phyloP scores from a whole-genome alignment of 2,329 filamentous ascomycete genomes.

The Pseudocercospora eumusae region DNA sequence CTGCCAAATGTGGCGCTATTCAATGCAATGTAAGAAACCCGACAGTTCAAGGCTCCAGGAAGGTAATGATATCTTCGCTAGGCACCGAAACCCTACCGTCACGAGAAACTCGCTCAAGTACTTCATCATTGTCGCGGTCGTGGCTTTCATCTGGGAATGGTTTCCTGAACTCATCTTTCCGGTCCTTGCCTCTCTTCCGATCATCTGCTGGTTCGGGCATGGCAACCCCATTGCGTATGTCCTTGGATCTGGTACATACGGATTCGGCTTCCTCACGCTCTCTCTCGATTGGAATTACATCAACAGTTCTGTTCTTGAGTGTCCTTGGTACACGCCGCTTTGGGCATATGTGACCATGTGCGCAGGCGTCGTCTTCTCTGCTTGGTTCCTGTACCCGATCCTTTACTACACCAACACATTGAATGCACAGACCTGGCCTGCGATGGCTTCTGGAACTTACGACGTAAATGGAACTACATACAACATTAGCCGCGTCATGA shows the following conservation, averaged over 20 bases:
- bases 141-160: slow-evolving; percentile 39
- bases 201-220: slow-evolving; percentile 40
- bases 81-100: slow-evolving; percentile 19
- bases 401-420: slow-evolving; percentile 78
- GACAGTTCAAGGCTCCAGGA: neutral
- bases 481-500: slow-evolving; percentile 77
- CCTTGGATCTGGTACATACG: slow-evolving; percentile 36
- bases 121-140: slow-evolving; percentile 15
- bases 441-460: slow-evolving; percentile 65
- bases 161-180: slow-evolving; percentile 40
- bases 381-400: slow-evolving; percentile 61
- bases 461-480: slow-evolving; percentile 81
- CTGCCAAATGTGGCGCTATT: slow-evolving; percentile 21
- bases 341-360: slow-evolving; percentile 57
- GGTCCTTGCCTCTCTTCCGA: slow-evolving; percentile 31
- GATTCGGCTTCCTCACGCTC: slow-evolving; percentile 39
- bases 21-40: slow-evolving; percentile 19
- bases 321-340: slow-evolving; percentile 21
- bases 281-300: slow-evolving; percentile 37
- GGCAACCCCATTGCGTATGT: slow-evolving; percentile 40
- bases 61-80: neutral
- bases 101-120: slow-evolving; percentile 20
- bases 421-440: slow-evolving; percentile 68
- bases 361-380: slow-evolving; percentile 48
- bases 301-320: slow-evolving; percentile 11